Base-by-base conservation (phyloP, 169 alveolate genomes). In the Plasmodium gallinaceum region DNA sequence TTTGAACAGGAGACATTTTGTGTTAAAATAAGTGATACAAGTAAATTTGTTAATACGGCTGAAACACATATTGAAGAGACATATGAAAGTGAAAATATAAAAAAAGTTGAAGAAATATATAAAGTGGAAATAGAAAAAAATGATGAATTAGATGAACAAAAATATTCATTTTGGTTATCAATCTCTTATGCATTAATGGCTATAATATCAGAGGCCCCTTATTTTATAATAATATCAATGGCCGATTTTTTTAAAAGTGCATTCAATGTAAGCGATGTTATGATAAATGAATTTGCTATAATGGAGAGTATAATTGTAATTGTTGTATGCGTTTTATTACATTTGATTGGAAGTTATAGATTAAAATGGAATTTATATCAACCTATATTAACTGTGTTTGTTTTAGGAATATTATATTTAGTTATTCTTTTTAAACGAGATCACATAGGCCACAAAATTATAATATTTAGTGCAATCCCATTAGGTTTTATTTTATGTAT, bases 291-390 rank as follows among this genome's bases (percentile, higher is more conserved):
- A 43, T 72, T 72, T 52, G 86, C 86, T 5, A 6, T 72, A 72
- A 72, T 72, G 86, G 86, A 72, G 51, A 72, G 86, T 43, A 52
- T 72, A 72, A 62, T 72, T 18, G 12, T 72, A 12, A 18, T 72
- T 14, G 45, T 72, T 7, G 69, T 45, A 37, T 72, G 86, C 51
- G 46, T 57, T 9, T 72, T 72, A 1, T 51, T 72, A 39, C 86
- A 72, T 51, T 62, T 72, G 14, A 72, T 72, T n/a, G 86, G 86
- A 51, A 72, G 86, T 52, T 72, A 72, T 60, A 52, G 86, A 26
- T 32, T 72, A n/a, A 72, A 52, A 32, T 72, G 86, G 86, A 72
- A 72, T 32, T 18, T 72, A n/a, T 37, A 26, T 20, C 66, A 52
- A 20, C 86, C 86, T 26, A 14, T 72, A 0, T 26, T 72, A 6